Base-by-base conservation (phyloP, 768 basidiomycete species). In the Gyrodon lividus region DNA sequence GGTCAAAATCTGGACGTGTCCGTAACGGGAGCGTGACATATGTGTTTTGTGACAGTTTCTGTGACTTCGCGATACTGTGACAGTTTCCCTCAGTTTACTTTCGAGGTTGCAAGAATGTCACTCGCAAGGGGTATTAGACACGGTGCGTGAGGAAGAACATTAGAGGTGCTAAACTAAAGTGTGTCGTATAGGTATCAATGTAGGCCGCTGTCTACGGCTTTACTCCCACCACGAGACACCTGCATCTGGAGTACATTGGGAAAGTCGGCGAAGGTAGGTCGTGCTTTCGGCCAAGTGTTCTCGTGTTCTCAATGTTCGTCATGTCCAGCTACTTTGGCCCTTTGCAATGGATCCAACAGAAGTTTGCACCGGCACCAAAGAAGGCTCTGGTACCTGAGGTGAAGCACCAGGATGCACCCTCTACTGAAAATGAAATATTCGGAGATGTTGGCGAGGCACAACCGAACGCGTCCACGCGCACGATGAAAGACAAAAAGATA, bases 341-440 rank as follows among this genome's bases (percentile, higher is more conserved):
- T 20, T 59, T 88, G 39, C 70, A 74, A 16, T 89, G 87, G 87
- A 64, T 89, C 8, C 77, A 75, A 52, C 78, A 86, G 41, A 81
- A 79, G 48, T 70, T 89, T 13, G 70, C 71, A 3, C 79, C 83
- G 1, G 67, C 66, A 6, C 62, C 77, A 20, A 77, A 77, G 46
- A 64, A 74, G 71, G 59, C 67, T 66, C 49, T 70, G 70, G 28
- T 68, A 71, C 77, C 79, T 56, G 77, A 80, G 48, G 65, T 67
- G 26, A 72, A 63, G 26, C 61, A 64, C 39, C 64, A 65, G 39
- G 66, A 75, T 23, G 77, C 72, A 55, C 48, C 45, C n/a, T 52
- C 54, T 42, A 55, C 50, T 37, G 77, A 73, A 42, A 58, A 69
- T 6, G 54, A 67, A 3, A 64, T 84, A n/a, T 84, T 85, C 55